Evolutionary conservation across 2,329 filamentous ascomycete genomes (phyloP), one percentile per base, ranked within the genome.

Genomic region (Fusarium neocosmosporiellum): DNA sequence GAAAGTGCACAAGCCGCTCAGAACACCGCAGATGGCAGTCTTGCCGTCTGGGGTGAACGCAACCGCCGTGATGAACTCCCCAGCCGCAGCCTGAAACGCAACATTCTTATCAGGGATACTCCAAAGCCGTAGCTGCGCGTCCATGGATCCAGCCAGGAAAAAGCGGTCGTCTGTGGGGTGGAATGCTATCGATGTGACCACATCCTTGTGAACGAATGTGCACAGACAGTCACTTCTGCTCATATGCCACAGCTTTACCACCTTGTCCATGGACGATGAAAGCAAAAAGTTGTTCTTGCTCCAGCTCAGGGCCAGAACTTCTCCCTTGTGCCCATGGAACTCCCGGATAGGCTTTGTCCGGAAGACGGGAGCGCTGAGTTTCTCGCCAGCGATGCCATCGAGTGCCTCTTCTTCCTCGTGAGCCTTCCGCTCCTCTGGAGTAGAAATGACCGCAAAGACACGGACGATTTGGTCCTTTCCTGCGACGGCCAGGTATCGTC

Each of bases 251-350:
- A 99, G 83, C 16, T 94, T 90, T 14, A 99, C 96, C 0, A 95
- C 98, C 85, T 98, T 98, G 81, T 99, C 96, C 95, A 98, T 98
- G 0, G 95, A 98, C 0, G 95, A 97, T 5, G 96, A 98, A 18
- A 99, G 86, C 31, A 99, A 83, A 76, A 99, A 99, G 81, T 97
- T 98, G 83, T 99, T 99, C 87, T 98, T 99, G 85, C 96, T 98
- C 96, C 96, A 99, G 80, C 94, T 97, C 67, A 99, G 82, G 79
- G 98, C 96, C 72, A 99, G 84, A 7, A 99, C 91, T 75, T 97
- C 95, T 18, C 93, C 92, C 0, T 90, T 92, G 79, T 99, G 96
- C 6, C 95, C 95, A 62, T 88, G 84, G 73, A 96, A 98, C 78
- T 98, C 93, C 63, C 92, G 89, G 11, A 94, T 81, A 0, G 95